Base-by-base conservation (phyloP, 2,329 filamentous ascomycete species). In the Monosporascus ibericus region DNA sequence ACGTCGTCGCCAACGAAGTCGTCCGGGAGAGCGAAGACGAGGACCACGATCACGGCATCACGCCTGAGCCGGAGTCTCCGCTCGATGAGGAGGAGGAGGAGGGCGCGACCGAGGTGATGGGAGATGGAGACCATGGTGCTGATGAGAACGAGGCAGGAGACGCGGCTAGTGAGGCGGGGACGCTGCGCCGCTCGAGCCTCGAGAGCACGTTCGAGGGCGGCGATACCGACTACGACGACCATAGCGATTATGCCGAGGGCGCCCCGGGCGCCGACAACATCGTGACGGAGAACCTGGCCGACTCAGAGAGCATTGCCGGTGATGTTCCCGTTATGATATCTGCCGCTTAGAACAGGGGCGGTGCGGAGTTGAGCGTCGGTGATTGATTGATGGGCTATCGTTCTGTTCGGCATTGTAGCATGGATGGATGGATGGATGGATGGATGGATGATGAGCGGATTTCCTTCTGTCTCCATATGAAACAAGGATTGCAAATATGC, bases 151-250 rank as follows among this genome's bases (percentile, higher is more conserved):
- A 55, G 6, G 51, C 50, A 6, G 59, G 55, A 2, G 60, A 60
- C 7, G 73, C 72, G 24, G 70, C 67, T 8, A 84, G 78, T 60
- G 82, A 87, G 36, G 66, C 70, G 2, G 75, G 73, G 22, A 80
- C 75, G 6, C 65, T 79, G 52, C 69, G 79, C 42, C 68, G 77
- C 52, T 73, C 70, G 40, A 80, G 76, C 57, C 66, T 72, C 11
- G 76, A 73, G 40, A 78, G 75, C 6, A 77, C 76, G 2, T 72
- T 78, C 38, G 69, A 70, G 47, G 70, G 67, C 51, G 69, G 71
- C 47, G 68, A 70, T 49, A 72, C 72, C n/a, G 62, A 63, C 36
- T 58, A 59, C 44, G 72, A 74, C 42, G 67, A 64, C 25, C 69
- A 65, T 27, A 79, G 76, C 54, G 74, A 79, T 52, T 79, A 74